Evolutionary conservation across 805 yeast species (phyloP).

Genomic region (Maudiozyma serrabonitensis): DNA sequence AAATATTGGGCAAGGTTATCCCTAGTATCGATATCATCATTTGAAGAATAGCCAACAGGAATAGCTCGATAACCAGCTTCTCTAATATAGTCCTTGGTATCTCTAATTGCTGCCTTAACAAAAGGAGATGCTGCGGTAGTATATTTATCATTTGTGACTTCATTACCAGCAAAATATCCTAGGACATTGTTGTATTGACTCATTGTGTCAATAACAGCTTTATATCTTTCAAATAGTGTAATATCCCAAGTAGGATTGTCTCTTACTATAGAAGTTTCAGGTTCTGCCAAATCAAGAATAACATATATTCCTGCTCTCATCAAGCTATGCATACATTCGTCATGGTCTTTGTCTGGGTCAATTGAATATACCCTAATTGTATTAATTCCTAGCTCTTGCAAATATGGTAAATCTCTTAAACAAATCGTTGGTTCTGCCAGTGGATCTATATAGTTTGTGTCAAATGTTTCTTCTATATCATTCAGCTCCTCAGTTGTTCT

Average conservation of each 20-base stretch:
- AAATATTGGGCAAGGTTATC: conserved; percentile 74
- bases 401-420: conserved; percentile 73
- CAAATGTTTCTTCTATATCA: conserved; percentile 9
- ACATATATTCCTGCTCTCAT: conserved; percentile 86
- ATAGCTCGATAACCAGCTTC: conserved; percentile 53
- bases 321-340: conserved; percentile 63
- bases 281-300: conserved; percentile 83
- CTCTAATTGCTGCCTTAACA: conserved; percentile 94
- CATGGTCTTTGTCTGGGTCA: conserved; percentile 63
- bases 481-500: conserved; percentile 31
- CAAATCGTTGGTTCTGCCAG: conserved; percentile 63
- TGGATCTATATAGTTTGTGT: conserved; percentile 52
- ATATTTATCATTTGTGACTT: conserved; percentile 75
- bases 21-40: conserved; percentile 79
- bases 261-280: conserved; percentile 67
- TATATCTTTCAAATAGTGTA: conserved; percentile 65
- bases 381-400: conserved; percentile 59
- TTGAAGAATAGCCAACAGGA: conserved; percentile 92
- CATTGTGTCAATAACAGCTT: conserved; percentile 71
- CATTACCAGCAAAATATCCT: conserved; percentile 97
- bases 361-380: conserved; percentile 81
- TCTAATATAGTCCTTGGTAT: conserved; percentile 65
- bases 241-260: conserved; percentile 70
- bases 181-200: conserved; percentile 68
- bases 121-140: conserved; percentile 88